phyloP scores from a whole-genome alignment of 306 rosid species.

The Neltuma alba region DNA sequence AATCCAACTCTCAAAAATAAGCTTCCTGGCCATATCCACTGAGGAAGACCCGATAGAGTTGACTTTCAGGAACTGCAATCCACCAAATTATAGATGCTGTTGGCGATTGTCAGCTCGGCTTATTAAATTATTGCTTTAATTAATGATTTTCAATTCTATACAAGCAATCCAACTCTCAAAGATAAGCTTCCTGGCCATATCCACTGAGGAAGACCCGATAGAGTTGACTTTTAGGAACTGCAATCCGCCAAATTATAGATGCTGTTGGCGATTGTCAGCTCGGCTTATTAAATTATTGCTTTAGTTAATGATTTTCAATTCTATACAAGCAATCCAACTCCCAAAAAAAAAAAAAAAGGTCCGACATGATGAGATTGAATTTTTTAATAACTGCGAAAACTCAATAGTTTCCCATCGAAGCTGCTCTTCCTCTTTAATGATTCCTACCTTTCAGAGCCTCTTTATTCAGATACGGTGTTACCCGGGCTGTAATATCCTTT shows the following conservation, averaged over 20 bases:
- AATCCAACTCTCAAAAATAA: no score
- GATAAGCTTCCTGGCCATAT: slow-evolving; percentile 26
- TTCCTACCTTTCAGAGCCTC: neutral
- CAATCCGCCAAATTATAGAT: neutral
- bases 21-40: no score
- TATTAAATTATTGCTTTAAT: no score
- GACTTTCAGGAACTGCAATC: no score
- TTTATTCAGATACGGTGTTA: neutral
- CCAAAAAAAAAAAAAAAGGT: neutral
- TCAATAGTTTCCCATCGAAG: no score
- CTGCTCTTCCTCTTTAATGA: neutral
- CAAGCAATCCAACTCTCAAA: no score
- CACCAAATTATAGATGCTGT: no score
- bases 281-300: neutral
- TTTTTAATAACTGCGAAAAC: no score
- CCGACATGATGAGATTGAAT: neutral
- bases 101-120: no score
- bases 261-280: neutral
- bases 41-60: no score
- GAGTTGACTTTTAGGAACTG: neutral
- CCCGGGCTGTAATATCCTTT: neutral
- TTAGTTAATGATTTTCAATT: neutral
- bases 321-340: neutral
- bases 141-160: no score
- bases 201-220: neutral